These are phyloP conservation scores for Neurospora intermedia DNA, from an alignment of 495 filamentous ascomycete genomes.

Conservation along the genomic window DNA sequence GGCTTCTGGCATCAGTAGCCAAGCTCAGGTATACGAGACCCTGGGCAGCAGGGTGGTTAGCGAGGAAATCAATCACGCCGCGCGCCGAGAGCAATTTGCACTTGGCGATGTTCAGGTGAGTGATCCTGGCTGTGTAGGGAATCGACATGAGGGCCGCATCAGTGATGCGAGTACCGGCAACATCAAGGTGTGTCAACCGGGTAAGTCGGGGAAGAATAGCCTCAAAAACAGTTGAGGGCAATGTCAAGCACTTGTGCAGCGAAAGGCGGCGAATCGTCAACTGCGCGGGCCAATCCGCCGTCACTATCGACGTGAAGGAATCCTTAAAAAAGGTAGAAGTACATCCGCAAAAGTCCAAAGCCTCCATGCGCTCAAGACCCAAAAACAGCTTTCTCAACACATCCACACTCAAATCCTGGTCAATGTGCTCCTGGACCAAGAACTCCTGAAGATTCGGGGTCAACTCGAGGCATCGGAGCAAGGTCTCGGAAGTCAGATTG, in stretches of 20 bases:
- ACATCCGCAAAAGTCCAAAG: conserved; percentile 71
- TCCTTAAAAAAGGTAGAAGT: conserved; percentile 59
- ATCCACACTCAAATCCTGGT: conserved; percentile 60
- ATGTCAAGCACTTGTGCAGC: conserved; percentile 71
- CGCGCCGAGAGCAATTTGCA: conserved; percentile 61
- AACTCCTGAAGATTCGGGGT: conserved; percentile 73
- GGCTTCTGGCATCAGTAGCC: conserved; percentile 59
- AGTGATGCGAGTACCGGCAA: conserved; percentile 70
- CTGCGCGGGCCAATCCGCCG: conserved; percentile 32
- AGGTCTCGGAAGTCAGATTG: conserved; percentile 68
- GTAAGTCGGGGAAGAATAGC: conserved; percentile 57
- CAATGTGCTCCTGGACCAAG: conserved; percentile 71
- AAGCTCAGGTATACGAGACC: conserved; percentile 67
- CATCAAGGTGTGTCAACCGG: conserved; percentile 68
- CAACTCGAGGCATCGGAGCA: conserved; percentile 64
- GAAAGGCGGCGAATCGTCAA: conserved; percentile 60
- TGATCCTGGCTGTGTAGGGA: conserved; percentile 58
- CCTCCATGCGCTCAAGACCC: conserved; percentile 55
- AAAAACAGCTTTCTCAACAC: conserved; percentile 70
- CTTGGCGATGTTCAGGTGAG: conserved; percentile 70
- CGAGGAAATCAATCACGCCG: conserved; percentile 60
- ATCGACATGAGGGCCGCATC: conserved; percentile 62
- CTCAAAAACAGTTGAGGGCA: conserved; percentile 59
- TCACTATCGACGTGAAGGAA: conserved; percentile 33
- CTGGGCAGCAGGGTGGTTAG: conserved; percentile 59